Conservation (phyloP, 352 stramenopile species). For the Pythium scleroteichum region DNA sequence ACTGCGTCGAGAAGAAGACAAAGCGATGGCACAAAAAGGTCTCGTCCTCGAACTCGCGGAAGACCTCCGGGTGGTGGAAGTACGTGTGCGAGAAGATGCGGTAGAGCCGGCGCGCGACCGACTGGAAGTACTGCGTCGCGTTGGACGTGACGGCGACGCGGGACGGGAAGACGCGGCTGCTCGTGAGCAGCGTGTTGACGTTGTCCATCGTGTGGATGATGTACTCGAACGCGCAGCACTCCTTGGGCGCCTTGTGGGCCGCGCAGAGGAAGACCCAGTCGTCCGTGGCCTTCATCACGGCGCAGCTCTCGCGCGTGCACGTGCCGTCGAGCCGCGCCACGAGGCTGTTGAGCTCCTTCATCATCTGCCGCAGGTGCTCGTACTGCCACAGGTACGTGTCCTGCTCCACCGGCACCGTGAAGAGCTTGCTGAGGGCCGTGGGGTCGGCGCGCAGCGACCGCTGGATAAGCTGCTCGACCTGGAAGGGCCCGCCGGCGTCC, state of each 20-base stretch:
- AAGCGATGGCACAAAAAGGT: slow-evolving; percentile 84
- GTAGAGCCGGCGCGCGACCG: slow-evolving; percentile 75
- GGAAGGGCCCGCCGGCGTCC: slow-evolving; percentile 57
- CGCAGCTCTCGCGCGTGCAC: slow-evolving; percentile 71
- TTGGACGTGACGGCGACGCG: slow-evolving; percentile 77
- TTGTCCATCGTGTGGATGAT: slow-evolving; percentile 88
- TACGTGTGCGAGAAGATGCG: slow-evolving; percentile 87
- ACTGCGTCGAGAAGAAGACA: slow-evolving; percentile 79
- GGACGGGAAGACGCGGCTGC: slow-evolving; percentile 77
- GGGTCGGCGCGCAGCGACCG: slow-evolving; percentile 61
- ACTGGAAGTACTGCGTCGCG: slow-evolving; percentile 86
- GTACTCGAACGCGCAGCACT: slow-evolving; percentile 87
- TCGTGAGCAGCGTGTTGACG: slow-evolving; percentile 82
- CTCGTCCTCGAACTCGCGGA: slow-evolving; percentile 70
- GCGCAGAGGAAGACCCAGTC: slow-evolving; percentile 86
- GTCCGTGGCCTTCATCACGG: slow-evolving; percentile 85
- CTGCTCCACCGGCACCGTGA: slow-evolving; percentile 73
- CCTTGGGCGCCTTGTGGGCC: slow-evolving; percentile 78
- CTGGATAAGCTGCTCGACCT: slow-evolving; percentile 82
- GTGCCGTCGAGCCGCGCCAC: slow-evolving; percentile 60
- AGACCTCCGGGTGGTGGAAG: slow-evolving; percentile 80
- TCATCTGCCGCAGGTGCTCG: slow-evolving; percentile 80
- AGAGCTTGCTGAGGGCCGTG: slow-evolving; percentile 59
- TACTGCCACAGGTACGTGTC: slow-evolving; percentile 88
- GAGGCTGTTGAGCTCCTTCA: slow-evolving; percentile 83